Conservation (phyloP, 352 stramenopile species). For the Thalassiosira livingstoniorum region DNA sequence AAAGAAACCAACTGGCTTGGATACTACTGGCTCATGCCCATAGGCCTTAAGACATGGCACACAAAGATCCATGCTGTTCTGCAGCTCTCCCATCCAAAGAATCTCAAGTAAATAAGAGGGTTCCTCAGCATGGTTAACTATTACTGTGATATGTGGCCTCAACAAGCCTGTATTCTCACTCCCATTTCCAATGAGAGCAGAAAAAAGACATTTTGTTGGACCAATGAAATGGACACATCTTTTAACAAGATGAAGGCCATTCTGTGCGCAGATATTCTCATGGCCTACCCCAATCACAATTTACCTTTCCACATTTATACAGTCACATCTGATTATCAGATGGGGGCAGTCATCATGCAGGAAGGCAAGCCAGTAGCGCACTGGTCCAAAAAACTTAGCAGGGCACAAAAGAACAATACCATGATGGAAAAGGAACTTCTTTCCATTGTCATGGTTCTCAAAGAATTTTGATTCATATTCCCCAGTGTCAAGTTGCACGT, state of each 20-base stretch:
- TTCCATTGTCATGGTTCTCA: constrained; percentile 59
- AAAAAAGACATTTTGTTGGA: constrained; percentile 39
- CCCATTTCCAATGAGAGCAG: constrained; percentile 43
- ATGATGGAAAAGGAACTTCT: constrained; percentile 69
- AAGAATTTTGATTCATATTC: constrained; percentile 56
- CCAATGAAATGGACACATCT: constrained; percentile 31
- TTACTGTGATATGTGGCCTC: constrained; percentile 60
- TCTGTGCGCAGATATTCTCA: constrained; percentile 42
- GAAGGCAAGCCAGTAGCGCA: constrained; percentile 54
- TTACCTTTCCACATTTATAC: constrained; percentile 62
- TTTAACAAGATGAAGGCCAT: constrained; percentile 60
- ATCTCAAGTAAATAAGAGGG: constrained; percentile 19
- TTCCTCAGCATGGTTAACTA: constrained; percentile 57
- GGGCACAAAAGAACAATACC: constrained; percentile 60
- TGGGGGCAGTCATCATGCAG: constrained; percentile 64
- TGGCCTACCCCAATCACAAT: constrained; percentile 60
- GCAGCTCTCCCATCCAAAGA: constrained; percentile 23
- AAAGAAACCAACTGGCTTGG: constrained; percentile 29
- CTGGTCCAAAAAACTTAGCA: constrained; percentile 17
- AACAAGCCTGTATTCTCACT: constrained; percentile 41
- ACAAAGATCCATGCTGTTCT: constrained; percentile 53
- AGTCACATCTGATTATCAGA: constrained; percentile 62
- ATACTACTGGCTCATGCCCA: constrained; percentile 20
- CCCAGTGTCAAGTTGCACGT: constrained; percentile 50
- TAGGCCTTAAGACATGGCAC: constrained; percentile 19